Evolutionary conservation across 345 rosid species (phyloP).

Genomic region (Reutealis trisperma): DNA sequence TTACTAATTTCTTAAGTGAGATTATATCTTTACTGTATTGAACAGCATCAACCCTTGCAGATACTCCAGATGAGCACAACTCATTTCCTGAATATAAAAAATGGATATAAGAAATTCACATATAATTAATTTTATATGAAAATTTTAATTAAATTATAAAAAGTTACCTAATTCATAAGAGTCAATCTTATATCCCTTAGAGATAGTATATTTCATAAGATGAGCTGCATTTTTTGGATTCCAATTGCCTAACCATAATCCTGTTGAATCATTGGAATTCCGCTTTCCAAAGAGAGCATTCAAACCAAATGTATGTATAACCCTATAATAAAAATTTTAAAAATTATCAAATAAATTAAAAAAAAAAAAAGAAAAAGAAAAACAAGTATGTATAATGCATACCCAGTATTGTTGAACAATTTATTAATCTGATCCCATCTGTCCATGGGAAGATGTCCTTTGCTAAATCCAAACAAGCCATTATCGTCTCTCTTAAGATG

Average conservation of each 20-base stretch:
- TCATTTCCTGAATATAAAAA: slow-evolving; percentile 46
- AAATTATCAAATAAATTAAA: no score
- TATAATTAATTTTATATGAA: neutral
- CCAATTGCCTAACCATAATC: slow-evolving; percentile 49
- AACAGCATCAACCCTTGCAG: slow-evolving; percentile 39
- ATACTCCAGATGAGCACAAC: slow-evolving; percentile 48
- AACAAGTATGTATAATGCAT: neutral
- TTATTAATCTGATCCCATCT: slow-evolving; percentile 57
- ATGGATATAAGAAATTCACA: neutral
- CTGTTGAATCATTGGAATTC: neutral
- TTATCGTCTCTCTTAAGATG: slow-evolving; percentile 21
- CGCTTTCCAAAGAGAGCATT: slow-evolving; percentile 52
- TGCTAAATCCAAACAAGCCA: slow-evolving; percentile 49
- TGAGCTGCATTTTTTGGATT: slow-evolving; percentile 40
- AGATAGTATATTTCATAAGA: slow-evolving; percentile 47
- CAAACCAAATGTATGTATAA: slow-evolving; percentile 43
- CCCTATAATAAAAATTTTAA: slow-evolving; percentile 26
- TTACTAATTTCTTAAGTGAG: slow-evolving; percentile 34
- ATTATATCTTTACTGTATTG: slow-evolving; percentile 46
- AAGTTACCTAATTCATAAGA: slow-evolving; percentile 57
- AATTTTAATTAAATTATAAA: no score
- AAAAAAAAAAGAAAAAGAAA: neutral
- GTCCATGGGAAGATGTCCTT: slow-evolving; percentile 48
- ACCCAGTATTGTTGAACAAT: slow-evolving; percentile 48
- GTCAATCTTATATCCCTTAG: slow-evolving; percentile 56